A percentile compares a stretch with the other conserved stretches of the same genome.
These are phyloP conservation scores for Trichoderma asperelloides DNA, from an alignment of 495 filamentous ascomycete genomes.

Conservation along the genomic window DNA sequence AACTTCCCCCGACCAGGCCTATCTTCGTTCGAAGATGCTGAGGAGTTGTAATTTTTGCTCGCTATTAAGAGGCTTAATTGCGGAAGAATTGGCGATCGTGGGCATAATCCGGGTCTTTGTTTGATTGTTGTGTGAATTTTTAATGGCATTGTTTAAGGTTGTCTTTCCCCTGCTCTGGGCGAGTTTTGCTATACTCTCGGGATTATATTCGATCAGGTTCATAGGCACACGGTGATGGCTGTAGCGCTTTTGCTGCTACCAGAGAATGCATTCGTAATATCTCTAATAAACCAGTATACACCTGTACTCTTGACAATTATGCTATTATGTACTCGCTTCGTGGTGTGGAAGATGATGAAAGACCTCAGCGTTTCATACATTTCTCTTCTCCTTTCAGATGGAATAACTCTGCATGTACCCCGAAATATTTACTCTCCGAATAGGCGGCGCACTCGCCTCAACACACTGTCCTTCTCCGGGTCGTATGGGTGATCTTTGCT, in stretches of 20 bases:
- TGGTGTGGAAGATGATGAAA: neutral
- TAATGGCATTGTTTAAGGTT: conserved; percentile 1
- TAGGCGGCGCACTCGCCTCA: conserved; percentile 79
- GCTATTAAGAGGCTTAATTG: neutral
- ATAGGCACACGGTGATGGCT: neutral
- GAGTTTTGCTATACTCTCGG: neutral
- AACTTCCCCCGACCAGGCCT: conserved; percentile 33
- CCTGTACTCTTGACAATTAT: neutral
- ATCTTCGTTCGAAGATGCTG: conserved; percentile 7
- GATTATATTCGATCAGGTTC: neutral
- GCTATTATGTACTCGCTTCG: neutral
- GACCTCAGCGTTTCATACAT: neutral
- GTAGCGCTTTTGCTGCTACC: neutral
- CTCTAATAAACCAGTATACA: neutral
- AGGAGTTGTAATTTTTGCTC: neutral
- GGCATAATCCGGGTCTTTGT: neutral
- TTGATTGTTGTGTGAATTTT: neutral
- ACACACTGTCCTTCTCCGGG: conserved; percentile 96
- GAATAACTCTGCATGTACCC: neutral
- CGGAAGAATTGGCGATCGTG: neutral
- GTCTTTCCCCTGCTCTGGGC: neutral
- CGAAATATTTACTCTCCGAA: conserved; percentile 70
- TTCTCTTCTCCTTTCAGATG: neutral
- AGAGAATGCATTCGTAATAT: conserved; percentile 4
- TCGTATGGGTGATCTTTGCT: conserved; percentile 99